phyloP scores from a whole-genome alignment of 768 basidiomycete species.

The Kwoniella europaea region DNA sequence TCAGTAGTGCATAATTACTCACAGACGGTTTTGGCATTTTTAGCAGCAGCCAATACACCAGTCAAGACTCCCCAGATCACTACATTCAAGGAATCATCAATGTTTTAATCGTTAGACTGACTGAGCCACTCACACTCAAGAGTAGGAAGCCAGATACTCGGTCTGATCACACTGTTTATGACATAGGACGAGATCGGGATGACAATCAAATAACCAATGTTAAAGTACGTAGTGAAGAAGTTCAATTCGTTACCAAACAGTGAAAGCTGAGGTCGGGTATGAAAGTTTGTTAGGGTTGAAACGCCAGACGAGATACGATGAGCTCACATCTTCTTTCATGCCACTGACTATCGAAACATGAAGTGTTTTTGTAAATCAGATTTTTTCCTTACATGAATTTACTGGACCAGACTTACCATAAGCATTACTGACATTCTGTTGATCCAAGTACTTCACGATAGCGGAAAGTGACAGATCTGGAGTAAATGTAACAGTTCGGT shows the following conservation, averaged over 20 bases:
- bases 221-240: slow-evolving; percentile 6
- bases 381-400: neutral
- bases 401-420: neutral
- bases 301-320: too few species aligned
- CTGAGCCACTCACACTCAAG: too few species aligned
- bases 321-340: slow-evolving; percentile 21
- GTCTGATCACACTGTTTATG: neutral
- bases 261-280: too few species aligned
- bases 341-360: slow-evolving; percentile 7
- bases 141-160: slow-evolving; percentile 9
- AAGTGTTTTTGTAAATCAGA: too few species aligned
- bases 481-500: too few species aligned
- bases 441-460: slow-evolving; percentile 7
- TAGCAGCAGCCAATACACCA: neutral
- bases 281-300: too few species aligned
- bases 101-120: too few species aligned
- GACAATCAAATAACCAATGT: slow-evolving; percentile 8
- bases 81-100: too few species aligned
- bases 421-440: neutral
- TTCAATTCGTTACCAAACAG: slow-evolving; percentile 12
- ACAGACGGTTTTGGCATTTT: neutral
- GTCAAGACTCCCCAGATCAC: slow-evolving; percentile 14
- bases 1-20: too few species aligned
- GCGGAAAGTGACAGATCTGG: neutral
- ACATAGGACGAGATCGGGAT: slow-evolving; percentile 1